Evolutionary conservation across 805 yeast species (phyloP), one percentile per base, ranked within the genome.

Genomic region (Nakazawaea wickerhamii): DNA sequence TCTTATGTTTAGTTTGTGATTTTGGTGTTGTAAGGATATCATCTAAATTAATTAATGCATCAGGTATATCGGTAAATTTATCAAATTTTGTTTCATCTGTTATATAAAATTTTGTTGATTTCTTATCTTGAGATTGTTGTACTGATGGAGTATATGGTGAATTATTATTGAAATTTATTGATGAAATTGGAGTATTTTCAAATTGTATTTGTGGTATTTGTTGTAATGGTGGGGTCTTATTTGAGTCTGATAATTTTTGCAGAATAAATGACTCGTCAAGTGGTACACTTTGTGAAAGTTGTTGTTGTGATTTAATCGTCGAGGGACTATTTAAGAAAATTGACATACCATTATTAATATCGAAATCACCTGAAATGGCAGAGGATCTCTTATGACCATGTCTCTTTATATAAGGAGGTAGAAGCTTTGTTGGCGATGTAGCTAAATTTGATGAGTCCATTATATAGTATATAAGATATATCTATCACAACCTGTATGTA

Each of bases 341-440:
- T 5, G 28, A 30, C 25, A 33, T 38, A 30, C 54, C 60, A 41
- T 48, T 54, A 26, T 25, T 32, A 38, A 59, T 40, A 51, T 84
- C 93, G 56, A 86, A 84, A 57, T 88, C 95, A 4, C 93, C 93
- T 7, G 93, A 84, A 5, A 88, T 81, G 0, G 95, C 95, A 18
- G 91, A 89, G 0, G 95, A 87, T 40, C 96, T 67, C 54, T 86
- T 76, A 55, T 88, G 96, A 35, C 85, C 75, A 61, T 88, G 96
- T 1, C 79, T 77, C 48, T 76, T 65, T 20, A 34, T 32, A n/a
- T 32, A 31, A 6, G 46, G 46, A 5, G 41, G 43, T 22, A 23
- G 21, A 7, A 38, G 35, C 28, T 30, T 38, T 15, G 33, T 21
- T 5, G 41, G 35, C 9, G 40, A 37, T 4, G 18, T 15, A 10